A percentile compares a stretch with the other conserved stretches of the same genome.
Evolutionary conservation across 2,329 filamentous ascomycete species (phyloP).

Genomic region (Mariannaea sp.): DNA sequence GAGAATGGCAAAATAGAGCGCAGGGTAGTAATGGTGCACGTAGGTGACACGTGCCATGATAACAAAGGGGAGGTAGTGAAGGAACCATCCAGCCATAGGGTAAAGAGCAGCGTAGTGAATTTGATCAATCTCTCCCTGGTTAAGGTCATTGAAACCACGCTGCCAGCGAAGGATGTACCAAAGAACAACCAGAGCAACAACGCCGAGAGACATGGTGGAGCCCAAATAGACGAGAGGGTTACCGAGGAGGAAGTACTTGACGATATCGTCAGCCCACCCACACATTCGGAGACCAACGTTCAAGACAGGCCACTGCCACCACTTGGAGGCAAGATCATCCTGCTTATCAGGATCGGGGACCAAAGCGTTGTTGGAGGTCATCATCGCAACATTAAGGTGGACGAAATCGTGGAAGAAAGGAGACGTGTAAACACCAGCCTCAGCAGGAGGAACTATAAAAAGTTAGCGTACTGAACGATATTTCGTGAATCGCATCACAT

Average conservation of each 20-base stretch:
- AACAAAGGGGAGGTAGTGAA: conserved; percentile 95
- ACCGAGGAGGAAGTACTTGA: conserved; percentile 98
- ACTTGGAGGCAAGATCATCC: conserved; percentile 93
- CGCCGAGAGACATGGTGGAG: conserved; percentile 76
- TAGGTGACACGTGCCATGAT: conserved; percentile 99
- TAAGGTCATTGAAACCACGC: conserved; percentile 86
- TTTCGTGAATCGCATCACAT: conserved; percentile 48
- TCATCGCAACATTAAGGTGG: conserved; percentile 98
- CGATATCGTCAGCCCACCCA: conserved; percentile 91
- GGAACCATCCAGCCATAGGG: conserved; percentile 89
- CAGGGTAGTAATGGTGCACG: conserved; percentile 98
- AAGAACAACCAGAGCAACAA: conserved; percentile 71
- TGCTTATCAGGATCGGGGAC: conserved; percentile 99
- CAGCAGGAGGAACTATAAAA: conserved; percentile 76
- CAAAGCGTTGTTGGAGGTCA: conserved; percentile 99
- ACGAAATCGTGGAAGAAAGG: conserved; percentile 98
- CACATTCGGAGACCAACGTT: conserved; percentile 98
- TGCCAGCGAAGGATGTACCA: conserved; percentile 97
- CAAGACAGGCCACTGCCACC: conserved; percentile 98
- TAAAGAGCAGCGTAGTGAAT: conserved; percentile 95
- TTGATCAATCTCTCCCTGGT: conserved; percentile 80
- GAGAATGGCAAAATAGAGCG: conserved; percentile 95
- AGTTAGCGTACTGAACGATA: conserved; percentile 16
- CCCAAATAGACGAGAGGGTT: conserved; percentile 98
- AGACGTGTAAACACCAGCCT: conserved; percentile 92